Conservation (phyloP, 371 early-diverging fungal species). For the Syncephalastrum monosporum region DNA sequence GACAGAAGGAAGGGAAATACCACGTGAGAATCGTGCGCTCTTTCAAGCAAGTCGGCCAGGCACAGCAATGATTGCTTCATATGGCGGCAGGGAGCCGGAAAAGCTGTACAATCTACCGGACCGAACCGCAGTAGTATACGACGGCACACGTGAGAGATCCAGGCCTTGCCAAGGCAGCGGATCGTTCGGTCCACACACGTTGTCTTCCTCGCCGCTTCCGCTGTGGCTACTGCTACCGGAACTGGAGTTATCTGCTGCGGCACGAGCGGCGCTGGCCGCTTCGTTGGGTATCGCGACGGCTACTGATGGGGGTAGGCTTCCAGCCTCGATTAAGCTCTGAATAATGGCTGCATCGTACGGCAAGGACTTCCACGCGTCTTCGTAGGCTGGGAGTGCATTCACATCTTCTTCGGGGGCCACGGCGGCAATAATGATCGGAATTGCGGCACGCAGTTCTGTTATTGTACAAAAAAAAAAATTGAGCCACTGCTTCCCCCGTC, state of each 20-base stretch:
- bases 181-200: constrained; percentile 55
- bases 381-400: constrained; percentile 44
- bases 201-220: constrained; percentile 58
- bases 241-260: constrained; percentile 38
- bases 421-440: constrained; percentile 38
- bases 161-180: constrained; percentile 48
- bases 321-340: constrained; percentile 27
- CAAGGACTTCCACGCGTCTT: constrained; percentile 48
- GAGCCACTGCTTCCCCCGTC: not conserved
- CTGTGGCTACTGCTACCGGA: constrained; percentile 6
- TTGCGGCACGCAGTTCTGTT: constrained; percentile 44
- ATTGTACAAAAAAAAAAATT: constrained; percentile 3
- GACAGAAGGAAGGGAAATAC: too few relatives aligned
- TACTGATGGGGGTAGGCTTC: constrained; percentile 36
- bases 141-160: constrained; percentile 29
- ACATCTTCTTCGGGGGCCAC: constrained; percentile 38
- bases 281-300: constrained; percentile 77
- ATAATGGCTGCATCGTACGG: constrained; percentile 41
- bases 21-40: too few relatives aligned
- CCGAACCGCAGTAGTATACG: constrained; percentile 25
- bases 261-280: constrained; percentile 80
- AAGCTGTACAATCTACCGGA: constrained; percentile 28
- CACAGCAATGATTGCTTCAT: constrained; percentile 36
- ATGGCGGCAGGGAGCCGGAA: constrained; percentile 39
- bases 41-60: constrained; percentile 7